phyloP scores from a whole-genome alignment of 208 protist species.

The Trypanosoma lewisi region DNA sequence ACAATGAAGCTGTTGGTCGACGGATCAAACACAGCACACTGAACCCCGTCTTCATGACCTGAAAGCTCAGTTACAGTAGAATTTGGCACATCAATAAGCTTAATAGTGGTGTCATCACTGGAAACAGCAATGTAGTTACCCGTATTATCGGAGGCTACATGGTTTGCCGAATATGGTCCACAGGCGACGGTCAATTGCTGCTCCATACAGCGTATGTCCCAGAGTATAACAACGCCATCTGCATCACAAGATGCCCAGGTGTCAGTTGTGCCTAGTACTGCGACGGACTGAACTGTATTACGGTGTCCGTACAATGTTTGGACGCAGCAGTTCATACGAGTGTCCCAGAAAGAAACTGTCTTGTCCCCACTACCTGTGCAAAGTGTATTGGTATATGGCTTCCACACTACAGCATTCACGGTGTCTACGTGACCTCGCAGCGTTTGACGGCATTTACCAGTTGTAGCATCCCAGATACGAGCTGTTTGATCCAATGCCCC shows the following conservation, averaged over 20 bases:
- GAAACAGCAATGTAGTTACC: slow-evolving; percentile 88
- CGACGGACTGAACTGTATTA: slow-evolving; percentile 88
- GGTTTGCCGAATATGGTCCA: slow-evolving; percentile 76
- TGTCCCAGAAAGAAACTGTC: slow-evolving; percentile 96
- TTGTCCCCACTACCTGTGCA: slow-evolving; percentile 95
- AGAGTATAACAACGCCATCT: slow-evolving; percentile 90
- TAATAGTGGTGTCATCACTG: slow-evolving; percentile 93
- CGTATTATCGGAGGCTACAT: slow-evolving; percentile 60
- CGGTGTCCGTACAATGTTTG: slow-evolving; percentile 96
- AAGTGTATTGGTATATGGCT: slow-evolving; percentile 93
- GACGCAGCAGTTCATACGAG: slow-evolving; percentile 88
- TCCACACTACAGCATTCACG: slow-evolving; percentile 92
- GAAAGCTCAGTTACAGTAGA: slow-evolving; percentile 66
- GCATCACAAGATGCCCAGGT: slow-evolving; percentile 91
- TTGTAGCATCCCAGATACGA: slow-evolving; percentile 93
- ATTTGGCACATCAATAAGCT: slow-evolving; percentile 91
- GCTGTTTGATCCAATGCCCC: slow-evolving; percentile 93
- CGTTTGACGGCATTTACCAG: slow-evolving; percentile 87
- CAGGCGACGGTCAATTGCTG: slow-evolving; percentile 53
- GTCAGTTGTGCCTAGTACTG: slow-evolving; percentile 30
- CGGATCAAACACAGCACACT: slow-evolving; percentile 83
- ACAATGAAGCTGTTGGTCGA: slow-evolving; percentile 75
- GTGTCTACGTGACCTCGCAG: slow-evolving; percentile 94
- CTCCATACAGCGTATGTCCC: slow-evolving; percentile 78
- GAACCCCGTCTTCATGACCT: slow-evolving; percentile 84